Conservation (phyloP, 306 rosid genomes). For the Cucumis melo region DNA sequence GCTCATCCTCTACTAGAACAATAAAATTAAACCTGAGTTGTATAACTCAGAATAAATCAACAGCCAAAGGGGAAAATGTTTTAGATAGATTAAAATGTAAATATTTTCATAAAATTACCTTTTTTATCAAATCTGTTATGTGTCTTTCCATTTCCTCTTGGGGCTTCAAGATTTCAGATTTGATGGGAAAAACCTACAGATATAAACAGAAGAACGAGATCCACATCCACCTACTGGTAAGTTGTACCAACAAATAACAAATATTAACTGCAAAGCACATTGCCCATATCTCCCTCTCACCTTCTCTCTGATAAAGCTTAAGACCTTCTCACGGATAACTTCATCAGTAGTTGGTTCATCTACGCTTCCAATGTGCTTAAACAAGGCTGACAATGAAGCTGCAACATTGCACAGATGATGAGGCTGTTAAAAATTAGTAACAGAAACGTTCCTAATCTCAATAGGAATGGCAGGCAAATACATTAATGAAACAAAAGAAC, state of each 20-base stretch:
- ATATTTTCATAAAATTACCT: conserved; percentile 25
- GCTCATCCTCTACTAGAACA: conserved; percentile 10
- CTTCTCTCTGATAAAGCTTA: conserved; percentile 87
- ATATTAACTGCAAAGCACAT: neutral
- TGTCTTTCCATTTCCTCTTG: conserved; percentile 96
- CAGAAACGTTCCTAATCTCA: neutral
- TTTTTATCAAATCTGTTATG: conserved; percentile 87
- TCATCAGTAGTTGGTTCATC: conserved; percentile 72
- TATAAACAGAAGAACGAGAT: neutral
- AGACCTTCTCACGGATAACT: conserved; percentile 70
- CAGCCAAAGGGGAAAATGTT: neutral
- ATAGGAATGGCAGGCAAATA: neutral
- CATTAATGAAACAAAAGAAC: neutral
- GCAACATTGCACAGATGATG: conserved; percentile 17
- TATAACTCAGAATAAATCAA: neutral
- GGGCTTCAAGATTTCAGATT: conserved; percentile 82
- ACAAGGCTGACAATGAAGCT: conserved; percentile 89
- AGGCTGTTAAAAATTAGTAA: neutral
- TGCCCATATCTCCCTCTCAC: conserved; percentile 16
- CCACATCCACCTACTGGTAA: neutral
- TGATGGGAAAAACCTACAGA: conserved; percentile 73
- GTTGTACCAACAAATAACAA: neutral
- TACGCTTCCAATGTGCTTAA: conserved; percentile 76
- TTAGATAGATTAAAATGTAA: neutral
- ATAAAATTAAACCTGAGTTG: neutral